Evolutionary conservation across 2,329 filamentous ascomycete genomes (phyloP).

Genomic region (Ascochyta rabiei): DNA sequence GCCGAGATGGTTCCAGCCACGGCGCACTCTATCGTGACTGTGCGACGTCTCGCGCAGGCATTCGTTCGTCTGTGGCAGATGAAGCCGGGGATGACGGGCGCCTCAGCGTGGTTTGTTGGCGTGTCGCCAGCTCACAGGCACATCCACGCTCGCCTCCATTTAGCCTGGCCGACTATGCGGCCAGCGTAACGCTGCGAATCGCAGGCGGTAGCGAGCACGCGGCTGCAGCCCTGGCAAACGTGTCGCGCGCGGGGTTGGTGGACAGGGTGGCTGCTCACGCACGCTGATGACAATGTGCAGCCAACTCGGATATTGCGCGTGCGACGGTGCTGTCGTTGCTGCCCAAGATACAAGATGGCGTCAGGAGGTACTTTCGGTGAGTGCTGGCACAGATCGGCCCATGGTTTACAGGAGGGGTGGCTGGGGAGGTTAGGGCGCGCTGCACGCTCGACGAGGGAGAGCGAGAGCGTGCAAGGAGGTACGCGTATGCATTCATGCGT

Average conservation of each 20-base stretch:
- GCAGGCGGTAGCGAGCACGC: constrained; percentile 14
- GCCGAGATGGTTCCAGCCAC: constrained; percentile 31
- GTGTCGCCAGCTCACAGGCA: constrained; percentile 43
- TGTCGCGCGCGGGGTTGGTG: constrained; percentile 40
- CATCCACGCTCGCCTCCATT: constrained; percentile 22
- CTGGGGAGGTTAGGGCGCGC: constrained; percentile 2
- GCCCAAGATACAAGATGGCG: constrained; percentile 11
- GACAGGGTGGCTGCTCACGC: constrained; percentile 26
- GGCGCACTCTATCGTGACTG: constrained; percentile 30
- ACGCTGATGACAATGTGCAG: constrained; percentile 34
- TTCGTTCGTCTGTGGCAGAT: constrained; percentile 25
- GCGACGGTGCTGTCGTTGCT: constrained; percentile 5
- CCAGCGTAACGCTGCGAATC: constrained; percentile 40
- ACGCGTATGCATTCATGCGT: not conserved
- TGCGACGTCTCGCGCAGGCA: constrained; percentile 40
- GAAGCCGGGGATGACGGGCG: constrained; percentile 33
- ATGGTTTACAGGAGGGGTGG: constrained; percentile 12
- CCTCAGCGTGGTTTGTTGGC: constrained; percentile 28
- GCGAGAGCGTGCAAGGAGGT: not conserved
- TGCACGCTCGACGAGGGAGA: not conserved
- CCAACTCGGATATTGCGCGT: constrained; percentile 3
- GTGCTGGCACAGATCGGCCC: constrained; percentile 16
- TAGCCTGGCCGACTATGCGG: constrained; percentile 38
- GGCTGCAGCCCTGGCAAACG: constrained; percentile 37
- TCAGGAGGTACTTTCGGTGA: constrained; percentile 15